These are phyloP conservation scores for Colletotrichum somersetense DNA, from an alignment of 2,329 filamentous ascomycete species.

Conservation along the genomic window DNA sequence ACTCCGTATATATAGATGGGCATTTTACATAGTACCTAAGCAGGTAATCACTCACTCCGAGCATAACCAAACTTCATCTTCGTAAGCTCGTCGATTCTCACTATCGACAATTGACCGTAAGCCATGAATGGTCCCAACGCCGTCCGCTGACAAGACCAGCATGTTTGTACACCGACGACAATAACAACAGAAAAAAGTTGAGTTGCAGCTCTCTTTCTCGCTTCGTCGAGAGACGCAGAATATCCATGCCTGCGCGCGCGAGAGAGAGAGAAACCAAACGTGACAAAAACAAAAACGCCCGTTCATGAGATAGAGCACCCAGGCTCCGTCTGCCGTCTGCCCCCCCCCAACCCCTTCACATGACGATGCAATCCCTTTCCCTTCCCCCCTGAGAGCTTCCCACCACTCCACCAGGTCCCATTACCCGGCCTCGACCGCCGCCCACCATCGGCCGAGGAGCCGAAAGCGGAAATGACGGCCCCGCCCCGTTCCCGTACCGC, in stretches of 20 bases:
- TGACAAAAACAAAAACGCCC: constrained; percentile 29
- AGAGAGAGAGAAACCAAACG: background rate
- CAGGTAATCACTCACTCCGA: background rate
- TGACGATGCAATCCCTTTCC: constrained; percentile 60
- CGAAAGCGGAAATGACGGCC: constrained; percentile 32
- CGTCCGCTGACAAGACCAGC: constrained; percentile 9
- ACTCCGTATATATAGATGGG: background rate
- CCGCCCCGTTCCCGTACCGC: constrained; percentile 27
- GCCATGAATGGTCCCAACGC: constrained; percentile 31
- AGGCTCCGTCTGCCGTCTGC: background rate
- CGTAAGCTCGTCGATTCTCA: constrained; percentile 29
- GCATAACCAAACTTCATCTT: background rate
- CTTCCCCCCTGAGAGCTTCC: constrained; percentile 40
- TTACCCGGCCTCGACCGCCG: constrained; percentile 30
- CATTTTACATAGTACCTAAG: too few relatives aligned
- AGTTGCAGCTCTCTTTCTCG: background rate
- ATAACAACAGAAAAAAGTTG: background rate
- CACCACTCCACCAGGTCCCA: constrained; percentile 34
- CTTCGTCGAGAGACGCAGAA: background rate
- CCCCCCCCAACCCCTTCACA: constrained; percentile 50
- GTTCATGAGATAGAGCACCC: background rate
- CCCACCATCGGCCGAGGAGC: constrained; percentile 33
- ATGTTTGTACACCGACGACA: constrained; percentile 11
- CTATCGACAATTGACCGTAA: background rate
- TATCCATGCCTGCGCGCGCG: background rate